Percentiles rank a stretch among this genome's conserved stretches.
Evolutionary conservation across 75 land plant genomes (phyloP).

Genomic region (Pseudotsuga menziesii): DNA sequence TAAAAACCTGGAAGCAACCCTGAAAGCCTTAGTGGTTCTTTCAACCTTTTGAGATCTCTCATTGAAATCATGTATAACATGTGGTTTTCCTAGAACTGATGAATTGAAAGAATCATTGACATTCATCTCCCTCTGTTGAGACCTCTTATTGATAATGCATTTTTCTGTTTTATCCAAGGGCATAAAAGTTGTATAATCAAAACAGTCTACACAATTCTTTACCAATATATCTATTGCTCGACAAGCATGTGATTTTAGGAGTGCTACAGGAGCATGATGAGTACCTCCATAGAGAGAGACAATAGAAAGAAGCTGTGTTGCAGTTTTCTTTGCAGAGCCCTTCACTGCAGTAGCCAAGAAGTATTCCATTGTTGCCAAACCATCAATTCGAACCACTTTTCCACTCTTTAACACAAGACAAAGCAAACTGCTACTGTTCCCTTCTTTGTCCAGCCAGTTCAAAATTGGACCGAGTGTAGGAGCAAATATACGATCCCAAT

Average conservation of each 20-base stretch:
- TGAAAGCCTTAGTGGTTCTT: slow-evolving; percentile 15
- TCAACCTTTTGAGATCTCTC: background rate
- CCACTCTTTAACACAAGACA: no score
- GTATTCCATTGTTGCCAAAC: slow-evolving; percentile 39
- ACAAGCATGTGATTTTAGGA: slow-evolving; percentile 47
- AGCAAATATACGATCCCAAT: no score
- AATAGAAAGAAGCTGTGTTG: slow-evolving; percentile 42
- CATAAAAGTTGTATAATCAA: background rate
- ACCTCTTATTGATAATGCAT: background rate
- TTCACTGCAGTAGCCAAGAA: slow-evolving; percentile 52
- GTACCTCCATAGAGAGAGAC: slow-evolving; percentile 57
- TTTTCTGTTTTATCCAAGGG: no score
- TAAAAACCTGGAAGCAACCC: slow-evolving; percentile 38
- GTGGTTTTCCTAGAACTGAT: background rate
- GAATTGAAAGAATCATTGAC: no score
- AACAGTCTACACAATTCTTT: slow-evolving; percentile 23
- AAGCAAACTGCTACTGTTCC: no score
- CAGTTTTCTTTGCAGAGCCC: slow-evolving; percentile 48
- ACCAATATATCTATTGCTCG: slow-evolving; percentile 53
- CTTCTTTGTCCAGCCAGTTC: no score
- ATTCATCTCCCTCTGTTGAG: background rate
- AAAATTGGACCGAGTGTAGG: no score
- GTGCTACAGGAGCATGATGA: slow-evolving; percentile 45
- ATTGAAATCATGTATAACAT: background rate
- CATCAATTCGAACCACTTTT: no score